These are phyloP conservation scores for Fagus sylvatica DNA, from an alignment of 306 rosid genomes.

Conservation along the genomic window DNA sequence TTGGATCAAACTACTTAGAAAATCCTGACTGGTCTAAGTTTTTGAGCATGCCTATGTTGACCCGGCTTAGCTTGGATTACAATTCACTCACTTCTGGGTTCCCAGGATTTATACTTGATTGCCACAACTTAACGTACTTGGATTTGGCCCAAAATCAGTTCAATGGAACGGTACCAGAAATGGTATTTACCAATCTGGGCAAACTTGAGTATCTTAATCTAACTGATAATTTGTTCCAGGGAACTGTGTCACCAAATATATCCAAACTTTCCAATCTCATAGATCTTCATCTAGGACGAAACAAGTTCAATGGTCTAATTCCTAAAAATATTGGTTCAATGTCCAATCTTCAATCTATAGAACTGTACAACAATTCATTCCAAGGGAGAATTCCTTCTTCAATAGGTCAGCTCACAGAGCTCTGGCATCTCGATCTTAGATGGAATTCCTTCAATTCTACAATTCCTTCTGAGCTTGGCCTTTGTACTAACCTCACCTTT, in stretches of 20 bases:
- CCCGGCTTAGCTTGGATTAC: slow-evolving; percentile 28
- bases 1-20: slow-evolving; percentile 45
- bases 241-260: slow-evolving; percentile 49
- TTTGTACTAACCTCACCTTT: slow-evolving; percentile 47
- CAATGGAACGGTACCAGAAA: slow-evolving; percentile 49
- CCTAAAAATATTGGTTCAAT: slow-evolving; percentile 40
- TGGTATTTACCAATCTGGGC: slow-evolving; percentile 39
- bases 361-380: slow-evolving; percentile 32
- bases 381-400: slow-evolving; percentile 52
- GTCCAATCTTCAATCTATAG: slow-evolving; percentile 33
- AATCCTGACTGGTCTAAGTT: slow-evolving; percentile 47
- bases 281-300: slow-evolving; percentile 40
- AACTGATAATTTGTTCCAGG: slow-evolving; percentile 36
- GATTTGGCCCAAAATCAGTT: slow-evolving; percentile 45
- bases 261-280: slow-evolving; percentile 54
- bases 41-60: slow-evolving; percentile 47
- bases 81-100: slow-evolving; percentile 31
- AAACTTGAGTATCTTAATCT: slow-evolving; percentile 65
- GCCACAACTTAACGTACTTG: slow-evolving; percentile 53
- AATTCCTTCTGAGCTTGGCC: slow-evolving; percentile 59
- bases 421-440: slow-evolving; percentile 31
- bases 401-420: slow-evolving; percentile 43
- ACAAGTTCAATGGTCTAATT: slow-evolving; percentile 47
- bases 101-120: slow-evolving; percentile 53
- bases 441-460: slow-evolving; percentile 39